These are phyloP conservation scores for Breviolum minutum DNA, from an alignment of 73 alveolate species.

Conservation along the genomic window DNA sequence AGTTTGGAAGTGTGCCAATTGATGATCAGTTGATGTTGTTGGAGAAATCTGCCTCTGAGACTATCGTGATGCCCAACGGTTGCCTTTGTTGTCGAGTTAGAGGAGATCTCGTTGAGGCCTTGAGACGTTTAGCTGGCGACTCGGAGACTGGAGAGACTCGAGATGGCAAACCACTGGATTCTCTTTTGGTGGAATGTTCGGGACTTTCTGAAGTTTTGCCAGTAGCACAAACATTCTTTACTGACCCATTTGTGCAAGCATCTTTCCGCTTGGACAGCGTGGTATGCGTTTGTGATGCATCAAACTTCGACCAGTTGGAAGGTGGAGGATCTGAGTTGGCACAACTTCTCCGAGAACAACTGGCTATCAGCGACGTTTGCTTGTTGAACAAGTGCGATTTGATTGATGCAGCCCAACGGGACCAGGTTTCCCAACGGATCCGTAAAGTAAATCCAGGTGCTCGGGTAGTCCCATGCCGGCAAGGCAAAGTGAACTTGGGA, in stretches of 20 bases:
- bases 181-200: conserved; percentile 73
- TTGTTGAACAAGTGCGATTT: conserved; percentile 65
- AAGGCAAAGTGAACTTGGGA: conserved; percentile 56
- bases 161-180: not conserved
- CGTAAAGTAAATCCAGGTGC: not conserved
- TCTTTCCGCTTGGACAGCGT: conserved; percentile 21
- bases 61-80: conserved; percentile 68
- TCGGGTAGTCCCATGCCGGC: conserved; percentile 48
- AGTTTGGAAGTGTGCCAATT: conserved; percentile 78
- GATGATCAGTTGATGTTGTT: conserved; percentile 80
- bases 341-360: conserved; percentile 21
- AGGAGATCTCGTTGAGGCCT: conserved; percentile 86
- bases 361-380: conserved; percentile 61
- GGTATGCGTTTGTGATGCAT: conserved; percentile 32
- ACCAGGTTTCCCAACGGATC: not conserved
- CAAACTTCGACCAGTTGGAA: conserved; percentile 8
- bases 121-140: conserved; percentile 20
- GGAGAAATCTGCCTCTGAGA: conserved; percentile 24
- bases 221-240: conserved; percentile 82
- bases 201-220: conserved; percentile 86
- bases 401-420: conserved; percentile 13
- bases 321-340: conserved; percentile 6
- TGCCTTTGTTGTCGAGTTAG: conserved; percentile 91
- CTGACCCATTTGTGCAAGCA: conserved; percentile 82
- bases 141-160: not conserved